These are phyloP conservation scores for Cerrena zonata DNA, from an alignment of 1,284 basidiomycete genomes.

Conservation along the genomic window DNA sequence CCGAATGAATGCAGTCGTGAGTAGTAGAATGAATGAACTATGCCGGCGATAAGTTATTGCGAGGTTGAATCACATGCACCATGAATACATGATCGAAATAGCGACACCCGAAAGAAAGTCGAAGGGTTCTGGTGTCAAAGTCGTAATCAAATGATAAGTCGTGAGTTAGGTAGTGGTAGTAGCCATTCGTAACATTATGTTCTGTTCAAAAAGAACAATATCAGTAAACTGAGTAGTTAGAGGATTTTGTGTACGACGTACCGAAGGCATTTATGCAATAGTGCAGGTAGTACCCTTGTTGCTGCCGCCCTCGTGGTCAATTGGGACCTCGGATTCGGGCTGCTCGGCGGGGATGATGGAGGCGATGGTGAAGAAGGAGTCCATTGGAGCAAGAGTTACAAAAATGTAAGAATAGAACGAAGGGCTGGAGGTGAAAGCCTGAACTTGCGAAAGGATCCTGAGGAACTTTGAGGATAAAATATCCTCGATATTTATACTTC, in stretches of 20 bases:
- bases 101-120: not conserved
- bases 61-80: not conserved
- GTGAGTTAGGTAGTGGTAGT: not conserved
- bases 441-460: no score
- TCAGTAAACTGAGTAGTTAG: no score
- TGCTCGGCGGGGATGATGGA: conserved; percentile 17
- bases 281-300: not conserved
- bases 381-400: conserved; percentile 12
- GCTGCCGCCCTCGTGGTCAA: conserved; percentile 11
- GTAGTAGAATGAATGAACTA: not conserved
- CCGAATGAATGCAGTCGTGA: no score
- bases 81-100: not conserved
- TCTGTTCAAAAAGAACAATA: no score
- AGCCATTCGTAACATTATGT: no score
- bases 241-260: no score
- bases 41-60: not conserved
- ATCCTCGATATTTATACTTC: no score
- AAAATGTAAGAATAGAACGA: no score
- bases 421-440: no score
- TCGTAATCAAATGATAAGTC: not conserved
- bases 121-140: not conserved
- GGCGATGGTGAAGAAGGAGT: conserved; percentile 18
- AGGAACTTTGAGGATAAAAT: no score
- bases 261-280: no score
- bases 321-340: conserved; percentile 13